Conservation (phyloP, 2,329 filamentous ascomycete genomes). For the Domatiomyces catenatus region DNA sequence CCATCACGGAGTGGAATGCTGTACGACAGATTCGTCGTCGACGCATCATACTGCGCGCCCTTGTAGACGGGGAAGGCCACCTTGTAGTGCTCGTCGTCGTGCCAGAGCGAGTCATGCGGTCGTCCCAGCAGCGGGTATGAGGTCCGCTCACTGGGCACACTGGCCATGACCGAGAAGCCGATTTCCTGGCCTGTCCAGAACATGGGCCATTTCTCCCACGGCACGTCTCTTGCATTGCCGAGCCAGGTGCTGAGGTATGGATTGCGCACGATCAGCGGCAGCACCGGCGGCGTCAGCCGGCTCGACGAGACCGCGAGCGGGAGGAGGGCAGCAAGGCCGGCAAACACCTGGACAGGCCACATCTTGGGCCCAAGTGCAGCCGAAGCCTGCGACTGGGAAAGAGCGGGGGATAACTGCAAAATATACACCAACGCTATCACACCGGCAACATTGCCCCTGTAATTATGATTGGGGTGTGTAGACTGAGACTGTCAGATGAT, state of each 20-base stretch:
- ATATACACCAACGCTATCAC: no score
- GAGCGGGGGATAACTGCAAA: no score
- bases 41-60: constrained; percentile 52
- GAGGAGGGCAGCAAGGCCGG: constrained; percentile 10
- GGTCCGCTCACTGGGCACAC: constrained; percentile 42
- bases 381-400: no score
- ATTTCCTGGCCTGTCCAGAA: constrained; percentile 61
- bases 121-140: constrained; percentile 51
- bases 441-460: no score
- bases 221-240: constrained; percentile 50
- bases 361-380: constrained; percentile 5
- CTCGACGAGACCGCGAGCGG: constrained; percentile 10
- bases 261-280: constrained; percentile 58
- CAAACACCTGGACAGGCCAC: constrained; percentile 16
- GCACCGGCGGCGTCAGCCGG: constrained; percentile 38
- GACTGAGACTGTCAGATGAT: no score
- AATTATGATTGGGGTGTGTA: no score
- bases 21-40: constrained; percentile 55
- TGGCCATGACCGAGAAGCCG: constrained; percentile 48
- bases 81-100: constrained; percentile 48
- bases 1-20: constrained; percentile 34
- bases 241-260: constrained; percentile 63
- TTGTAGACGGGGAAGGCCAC: constrained; percentile 44
- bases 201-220: constrained; percentile 77
- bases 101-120: constrained; percentile 49